phyloP scores from a whole-genome alignment of 208 protist genomes.

The Wallacemonas sp. region DNA sequence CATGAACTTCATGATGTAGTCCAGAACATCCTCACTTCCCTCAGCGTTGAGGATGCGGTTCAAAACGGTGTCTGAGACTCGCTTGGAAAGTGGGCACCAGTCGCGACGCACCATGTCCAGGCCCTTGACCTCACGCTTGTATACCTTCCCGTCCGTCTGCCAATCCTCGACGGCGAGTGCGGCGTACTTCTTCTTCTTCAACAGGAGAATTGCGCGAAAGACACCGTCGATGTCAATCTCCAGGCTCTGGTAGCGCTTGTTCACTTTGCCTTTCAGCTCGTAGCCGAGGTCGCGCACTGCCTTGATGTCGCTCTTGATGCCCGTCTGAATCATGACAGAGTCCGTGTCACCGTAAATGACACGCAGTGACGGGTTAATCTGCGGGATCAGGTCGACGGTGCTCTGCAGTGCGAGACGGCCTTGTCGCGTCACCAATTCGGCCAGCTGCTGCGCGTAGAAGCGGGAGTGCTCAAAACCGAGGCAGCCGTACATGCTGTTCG shows the following conservation, averaged over 20 bases:
- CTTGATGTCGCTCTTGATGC: constrained; percentile 85
- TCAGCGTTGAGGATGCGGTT: constrained; percentile 93
- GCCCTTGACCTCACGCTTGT: constrained; percentile 96
- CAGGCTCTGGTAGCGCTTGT: constrained; percentile 97
- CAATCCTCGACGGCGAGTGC: constrained; percentile 82
- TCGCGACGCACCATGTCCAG: constrained; percentile 99
- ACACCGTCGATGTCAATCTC: constrained; percentile 99
- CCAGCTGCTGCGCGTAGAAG: constrained; percentile 98
- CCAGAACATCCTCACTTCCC: constrained; percentile 83
- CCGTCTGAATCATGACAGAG: constrained; percentile 99
- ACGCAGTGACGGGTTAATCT: constrained; percentile 83
- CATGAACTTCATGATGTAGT: constrained; percentile 94
- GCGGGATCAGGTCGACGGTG: constrained; percentile 94
- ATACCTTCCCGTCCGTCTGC: constrained; percentile 59
- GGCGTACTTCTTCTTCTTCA: constrained; percentile 96
- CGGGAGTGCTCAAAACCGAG: constrained; percentile 98
- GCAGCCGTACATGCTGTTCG: constrained; percentile 99
- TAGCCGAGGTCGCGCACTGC: constrained; percentile 89
- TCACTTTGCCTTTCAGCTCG: constrained; percentile 95
- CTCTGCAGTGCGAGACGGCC: constrained; percentile 95
- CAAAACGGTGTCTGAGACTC: constrained; percentile 92
- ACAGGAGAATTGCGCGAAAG: constrained; percentile 98
- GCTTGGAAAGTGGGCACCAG: constrained; percentile 98
- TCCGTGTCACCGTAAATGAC: constrained; percentile 99
- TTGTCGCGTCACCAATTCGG: constrained; percentile 97